Evolutionary conservation across 257 asterid species (phyloP).

Genomic region (Orobanche coerulescens): DNA sequence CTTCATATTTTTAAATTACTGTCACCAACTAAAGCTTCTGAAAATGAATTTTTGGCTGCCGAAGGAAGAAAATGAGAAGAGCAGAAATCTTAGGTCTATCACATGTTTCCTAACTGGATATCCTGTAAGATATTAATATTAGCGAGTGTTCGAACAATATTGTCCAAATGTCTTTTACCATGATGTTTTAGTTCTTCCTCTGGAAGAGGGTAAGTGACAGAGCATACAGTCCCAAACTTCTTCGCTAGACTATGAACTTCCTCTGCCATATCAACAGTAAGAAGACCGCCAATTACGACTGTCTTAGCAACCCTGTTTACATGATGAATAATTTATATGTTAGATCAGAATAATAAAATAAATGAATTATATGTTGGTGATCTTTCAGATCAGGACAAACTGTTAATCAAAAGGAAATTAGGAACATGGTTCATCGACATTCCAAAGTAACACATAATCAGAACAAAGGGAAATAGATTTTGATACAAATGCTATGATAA

Average conservation of each 20-base stretch:
- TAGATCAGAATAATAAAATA: slow-evolving; percentile 6
- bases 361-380: background rate
- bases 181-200: slow-evolving; percentile 57
- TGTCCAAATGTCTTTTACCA: slow-evolving; percentile 42
- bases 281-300: slow-evolving; percentile 78
- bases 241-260: slow-evolving; percentile 67
- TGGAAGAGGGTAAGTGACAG: slow-evolving; percentile 80
- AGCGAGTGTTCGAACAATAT: background rate
- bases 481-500: background rate
- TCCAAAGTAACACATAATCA: background rate
- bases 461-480: background rate
- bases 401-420: background rate
- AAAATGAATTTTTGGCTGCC: background rate
- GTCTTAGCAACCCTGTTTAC: slow-evolving; percentile 86
- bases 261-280: slow-evolving; percentile 58
- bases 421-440: background rate
- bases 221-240: slow-evolving; percentile 54
- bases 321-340: slow-evolving; percentile 12
- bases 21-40: background rate
- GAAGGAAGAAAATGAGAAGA: background rate
- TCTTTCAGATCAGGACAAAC: background rate
- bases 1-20: background rate
- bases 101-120: slow-evolving; percentile 7
- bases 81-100: background rate
- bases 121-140: background rate